Evolutionary conservation across 225 moss, liverwort and hornwort genomes (phyloP), one percentile per base, ranked within the genome.

Genomic region (Polytrichum formosum): DNA sequence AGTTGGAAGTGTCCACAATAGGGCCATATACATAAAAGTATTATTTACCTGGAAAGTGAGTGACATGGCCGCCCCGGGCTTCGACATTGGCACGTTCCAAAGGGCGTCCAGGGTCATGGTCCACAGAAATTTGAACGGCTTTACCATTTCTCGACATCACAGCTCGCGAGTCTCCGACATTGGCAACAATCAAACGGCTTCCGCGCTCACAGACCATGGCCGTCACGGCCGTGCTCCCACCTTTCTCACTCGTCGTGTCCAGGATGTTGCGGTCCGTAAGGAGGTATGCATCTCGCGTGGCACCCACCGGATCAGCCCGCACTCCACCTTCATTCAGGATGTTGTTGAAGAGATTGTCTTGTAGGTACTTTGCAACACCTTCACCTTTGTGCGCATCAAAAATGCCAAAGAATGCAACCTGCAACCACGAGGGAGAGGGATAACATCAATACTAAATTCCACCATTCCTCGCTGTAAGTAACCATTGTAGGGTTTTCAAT

Each of bases 171-270:
- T 98, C 97, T 28, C 97, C 97, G 5, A 98, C 70, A 73, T 94
- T 98, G 17, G 97, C 97, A 19, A 98, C 82, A 31, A 91, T 72
- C 46, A 98, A 76, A 22, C 84, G 81, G 35, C 85, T 70, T 19
- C 91, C 91, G 7, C 79, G 73, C 70, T 82, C 88, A 56, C 78
- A 72, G 2, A 98, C 61, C 85, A 98, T 90, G 2, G 92, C 97
- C 0, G 97, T 94, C 18, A 94, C 92, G 0, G 97, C 92, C 6
- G 94, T 91, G 82, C 97, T 92, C 20, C 97, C 94, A 16, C 90
- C 91, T 16, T 67, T 76, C 23, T 58, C 58, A 58, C n/a, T 58
- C 0, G 46, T 46, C 13, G 73, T 33, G 13, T 85, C 79, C 22
- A 94, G 78, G 35, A 98, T 73, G 67, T 84, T 73, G 56, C 88